Percentiles rank a stretch among this genome's conserved stretches.
Evolutionary conservation across 768 basidiomycete species (phyloP).

Genomic region (Hydnomerulius pinastri): DNA sequence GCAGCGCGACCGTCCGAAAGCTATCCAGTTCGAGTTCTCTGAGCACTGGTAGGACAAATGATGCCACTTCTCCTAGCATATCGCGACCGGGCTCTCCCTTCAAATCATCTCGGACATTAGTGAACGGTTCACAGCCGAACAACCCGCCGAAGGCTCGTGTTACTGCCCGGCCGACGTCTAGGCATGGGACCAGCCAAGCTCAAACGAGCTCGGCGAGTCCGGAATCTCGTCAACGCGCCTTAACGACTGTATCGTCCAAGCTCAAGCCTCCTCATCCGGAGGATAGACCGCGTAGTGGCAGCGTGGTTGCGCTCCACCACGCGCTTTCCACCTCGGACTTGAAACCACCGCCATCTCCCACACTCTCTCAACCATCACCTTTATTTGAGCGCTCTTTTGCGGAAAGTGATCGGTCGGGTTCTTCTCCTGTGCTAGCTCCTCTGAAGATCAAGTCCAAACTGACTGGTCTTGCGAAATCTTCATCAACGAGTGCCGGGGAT

Average conservation of each 20-base stretch:
- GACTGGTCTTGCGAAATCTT: slow-evolving; percentile 45
- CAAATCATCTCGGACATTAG: slow-evolving; percentile 37
- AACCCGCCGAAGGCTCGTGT: slow-evolving; percentile 28
- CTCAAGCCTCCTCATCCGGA: slow-evolving; percentile 30
- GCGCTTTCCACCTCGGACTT: slow-evolving; percentile 26
- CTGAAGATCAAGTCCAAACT: slow-evolving; percentile 64
- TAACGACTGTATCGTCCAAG: slow-evolving; percentile 24
- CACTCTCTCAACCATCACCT: slow-evolving; percentile 16
- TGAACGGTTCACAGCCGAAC: slow-evolving; percentile 31
- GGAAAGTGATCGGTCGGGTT: slow-evolving; percentile 14
- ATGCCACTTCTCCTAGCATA: slow-evolving; percentile 42
- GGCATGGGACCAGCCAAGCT: slow-evolving; percentile 9
- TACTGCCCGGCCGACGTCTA: slow-evolving; percentile 33
- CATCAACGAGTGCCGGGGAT: slow-evolving; percentile 15
- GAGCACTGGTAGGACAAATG: slow-evolving; percentile 11
- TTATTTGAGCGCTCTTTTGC: slow-evolving; percentile 13
- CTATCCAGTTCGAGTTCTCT: slow-evolving; percentile 24
- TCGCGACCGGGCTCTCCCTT: slow-evolving; percentile 42
- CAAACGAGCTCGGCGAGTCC: slow-evolving; percentile 11
- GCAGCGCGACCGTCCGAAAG: slow-evolving; percentile 44
- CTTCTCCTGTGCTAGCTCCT: slow-evolving; percentile 21
- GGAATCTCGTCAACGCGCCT: slow-evolving; percentile 34
- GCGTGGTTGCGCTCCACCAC: slow-evolving; percentile 26
- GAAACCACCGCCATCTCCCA: slow-evolving; percentile 13
- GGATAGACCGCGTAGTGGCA: slow-evolving; percentile 35